These are phyloP conservation scores for Saccharomyces hybrid DNA, from an alignment of 1,139 yeast genomes.

Conservation along the genomic window DNA sequence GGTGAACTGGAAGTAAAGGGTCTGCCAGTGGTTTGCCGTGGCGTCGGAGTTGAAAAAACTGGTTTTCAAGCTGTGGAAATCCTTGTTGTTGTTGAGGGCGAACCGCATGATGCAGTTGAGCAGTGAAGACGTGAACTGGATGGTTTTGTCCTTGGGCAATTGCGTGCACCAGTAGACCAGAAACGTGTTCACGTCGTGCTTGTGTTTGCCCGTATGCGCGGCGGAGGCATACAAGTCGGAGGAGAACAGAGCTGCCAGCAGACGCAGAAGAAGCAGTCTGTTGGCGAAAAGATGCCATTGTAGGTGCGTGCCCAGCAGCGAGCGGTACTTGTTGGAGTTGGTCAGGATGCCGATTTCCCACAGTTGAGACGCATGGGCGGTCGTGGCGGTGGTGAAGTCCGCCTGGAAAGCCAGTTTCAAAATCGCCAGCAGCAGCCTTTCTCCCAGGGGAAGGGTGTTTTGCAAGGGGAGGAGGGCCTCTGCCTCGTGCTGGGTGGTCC, in stretches of 20 bases:
- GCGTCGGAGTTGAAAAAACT: background rate
- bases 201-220: background rate
- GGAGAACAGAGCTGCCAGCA: background rate
- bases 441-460: background rate
- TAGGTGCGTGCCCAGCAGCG: background rate
- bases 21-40: conserved; percentile 30
- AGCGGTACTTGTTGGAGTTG: background rate
- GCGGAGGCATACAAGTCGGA: background rate
- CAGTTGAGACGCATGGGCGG: background rate
- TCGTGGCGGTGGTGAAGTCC: background rate
- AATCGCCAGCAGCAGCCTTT: background rate
- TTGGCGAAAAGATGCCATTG: background rate
- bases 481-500: background rate
- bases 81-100: background rate
- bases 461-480: background rate
- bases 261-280: background rate
- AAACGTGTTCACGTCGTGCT: background rate
- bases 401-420: background rate
- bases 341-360: conserved; percentile 1
- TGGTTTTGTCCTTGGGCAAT: conserved; percentile 19
- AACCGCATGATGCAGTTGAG: background rate
- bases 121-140: conserved; percentile 4
- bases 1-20: conserved; percentile 45
- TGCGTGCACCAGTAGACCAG: background rate
- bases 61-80: background rate